Conservation (phyloP, 176 grass and related monocot genomes). For the Juncus inflexus region DNA sequence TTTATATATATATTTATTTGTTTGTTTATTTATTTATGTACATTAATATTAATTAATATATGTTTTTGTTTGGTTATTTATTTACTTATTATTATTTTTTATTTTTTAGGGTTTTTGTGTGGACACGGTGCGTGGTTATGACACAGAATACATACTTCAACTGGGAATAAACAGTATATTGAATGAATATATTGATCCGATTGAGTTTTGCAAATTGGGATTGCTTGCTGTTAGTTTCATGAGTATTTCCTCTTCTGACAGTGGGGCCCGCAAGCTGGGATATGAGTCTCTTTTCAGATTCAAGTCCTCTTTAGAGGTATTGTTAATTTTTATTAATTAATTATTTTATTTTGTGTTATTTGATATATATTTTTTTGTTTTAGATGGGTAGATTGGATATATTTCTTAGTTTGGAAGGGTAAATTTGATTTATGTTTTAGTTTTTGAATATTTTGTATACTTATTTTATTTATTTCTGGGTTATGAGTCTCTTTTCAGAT, state of each 20-base stretch:
- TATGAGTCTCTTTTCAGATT: slow-evolving; percentile 74
- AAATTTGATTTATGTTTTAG: too few species aligned
- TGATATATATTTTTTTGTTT: not conserved
- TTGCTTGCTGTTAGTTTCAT: slow-evolving; percentile 79
- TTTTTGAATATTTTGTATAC: too few species aligned
- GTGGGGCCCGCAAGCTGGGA: slow-evolving; percentile 69
- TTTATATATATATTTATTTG: too few species aligned
- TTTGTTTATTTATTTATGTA: too few species aligned
- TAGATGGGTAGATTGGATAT: too few species aligned
- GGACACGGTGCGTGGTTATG: slow-evolving; percentile 45
- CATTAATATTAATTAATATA: too few species aligned
- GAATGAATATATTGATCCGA: slow-evolving; percentile 69
- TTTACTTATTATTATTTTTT: not conserved
- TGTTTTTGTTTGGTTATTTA: slow-evolving; percentile 14
- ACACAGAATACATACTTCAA: slow-evolving; percentile 64
- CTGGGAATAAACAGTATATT: slow-evolving; percentile 80
- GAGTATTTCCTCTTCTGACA: slow-evolving; percentile 75
- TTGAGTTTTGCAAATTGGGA: slow-evolving; percentile 77
- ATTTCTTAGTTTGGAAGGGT: too few species aligned
- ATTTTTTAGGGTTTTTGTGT: slow-evolving; percentile 6
- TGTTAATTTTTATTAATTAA: slow-evolving; percentile 3
- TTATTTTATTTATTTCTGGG: slow-evolving; percentile 26
- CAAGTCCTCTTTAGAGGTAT: slow-evolving; percentile 76
- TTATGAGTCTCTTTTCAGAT: slow-evolving; percentile 69
- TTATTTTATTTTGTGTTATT: not conserved